Percentiles rank a stretch among this genome's conserved stretches.
Evolutionary conservation across 176 grass and related monocot species (phyloP).

Genomic region (Saccharum spontaneum): DNA sequence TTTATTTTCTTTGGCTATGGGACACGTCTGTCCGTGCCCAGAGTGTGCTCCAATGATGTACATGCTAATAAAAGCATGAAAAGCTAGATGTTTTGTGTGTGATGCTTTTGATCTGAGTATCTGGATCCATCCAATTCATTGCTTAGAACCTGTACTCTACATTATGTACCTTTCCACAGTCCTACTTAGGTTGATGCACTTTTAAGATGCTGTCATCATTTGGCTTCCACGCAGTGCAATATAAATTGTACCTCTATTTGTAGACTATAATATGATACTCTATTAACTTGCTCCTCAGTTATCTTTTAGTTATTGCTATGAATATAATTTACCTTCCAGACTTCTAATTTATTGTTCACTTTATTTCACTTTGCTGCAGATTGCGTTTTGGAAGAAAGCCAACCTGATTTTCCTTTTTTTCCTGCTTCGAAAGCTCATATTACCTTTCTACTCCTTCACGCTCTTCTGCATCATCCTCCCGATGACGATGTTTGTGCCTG

Average conservation of each 20-base stretch:
- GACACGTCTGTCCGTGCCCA: neutral
- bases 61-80: neutral
- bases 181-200: constrained; percentile 23
- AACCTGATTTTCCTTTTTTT: constrained; percentile 99
- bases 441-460: constrained; percentile 98
- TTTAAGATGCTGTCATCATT: constrained; percentile 28
- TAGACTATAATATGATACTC: neutral
- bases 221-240: neutral
- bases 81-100: neutral
- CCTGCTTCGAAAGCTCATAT: constrained; percentile 88
- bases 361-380: constrained; percentile 52
- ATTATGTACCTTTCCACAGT: neutral
- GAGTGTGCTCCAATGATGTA: neutral
- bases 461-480: constrained; percentile 99
- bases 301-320: neutral
- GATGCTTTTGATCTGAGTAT: neutral
- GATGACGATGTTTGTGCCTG: constrained; percentile 98
- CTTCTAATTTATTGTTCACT: neutral
- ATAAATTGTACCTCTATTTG: neutral
- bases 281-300: neutral
- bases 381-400: constrained; percentile 85
- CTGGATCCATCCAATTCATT: neutral
- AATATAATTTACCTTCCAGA: neutral
- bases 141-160: constrained; percentile 1
- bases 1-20: neutral